phyloP scores from a whole-genome alignment of 768 basidiomycete species.

The Lentinula sp. region DNA sequence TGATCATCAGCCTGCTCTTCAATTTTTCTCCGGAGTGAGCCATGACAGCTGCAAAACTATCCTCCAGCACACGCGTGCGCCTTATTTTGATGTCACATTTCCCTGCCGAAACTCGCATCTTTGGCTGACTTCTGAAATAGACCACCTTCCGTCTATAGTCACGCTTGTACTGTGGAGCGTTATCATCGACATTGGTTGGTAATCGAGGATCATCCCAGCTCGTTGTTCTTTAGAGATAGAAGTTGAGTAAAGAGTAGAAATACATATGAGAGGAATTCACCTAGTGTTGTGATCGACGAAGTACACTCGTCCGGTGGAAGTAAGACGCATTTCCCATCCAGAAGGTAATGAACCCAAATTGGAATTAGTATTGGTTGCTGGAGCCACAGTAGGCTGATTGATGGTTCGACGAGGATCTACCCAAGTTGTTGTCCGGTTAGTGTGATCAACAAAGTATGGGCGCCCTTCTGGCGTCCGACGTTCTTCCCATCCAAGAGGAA shows the following conservation, averaged over 20 bases:
- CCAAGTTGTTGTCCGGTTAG: slow-evolving; percentile 86
- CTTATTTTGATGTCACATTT: slow-evolving; percentile 87
- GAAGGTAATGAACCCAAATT: slow-evolving; percentile 80
- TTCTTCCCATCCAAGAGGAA: slow-evolving; percentile 92
- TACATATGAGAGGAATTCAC: neutral
- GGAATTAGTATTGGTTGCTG: slow-evolving; percentile 40
- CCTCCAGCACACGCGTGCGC: slow-evolving; percentile 77
- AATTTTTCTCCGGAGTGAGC: slow-evolving; percentile 64
- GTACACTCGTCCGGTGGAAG: slow-evolving; percentile 79
- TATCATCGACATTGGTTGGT: slow-evolving; percentile 76
- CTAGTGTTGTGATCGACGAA: slow-evolving; percentile 91
- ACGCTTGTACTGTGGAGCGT: slow-evolving; percentile 92
- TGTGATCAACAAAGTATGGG: slow-evolving; percentile 67
- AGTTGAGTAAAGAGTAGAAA: neutral
- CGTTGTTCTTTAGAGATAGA: slow-evolving; percentile 41
- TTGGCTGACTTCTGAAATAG: slow-evolving; percentile 88
- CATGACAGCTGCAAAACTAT: slow-evolving; percentile 84
- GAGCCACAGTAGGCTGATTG: slow-evolving; percentile 42
- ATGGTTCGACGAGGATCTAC: slow-evolving; percentile 67
- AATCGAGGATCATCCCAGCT: slow-evolving; percentile 92
- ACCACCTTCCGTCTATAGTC: slow-evolving; percentile 90
- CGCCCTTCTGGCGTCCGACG: slow-evolving; percentile 85
- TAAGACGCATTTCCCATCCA: slow-evolving; percentile 94
- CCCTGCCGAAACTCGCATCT: slow-evolving; percentile 69
- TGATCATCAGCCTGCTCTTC: slow-evolving; percentile 66